Base-by-base conservation (phyloP, 2,329 filamentous ascomycete genomes). In the Exophiala phaeomuriformis region DNA sequence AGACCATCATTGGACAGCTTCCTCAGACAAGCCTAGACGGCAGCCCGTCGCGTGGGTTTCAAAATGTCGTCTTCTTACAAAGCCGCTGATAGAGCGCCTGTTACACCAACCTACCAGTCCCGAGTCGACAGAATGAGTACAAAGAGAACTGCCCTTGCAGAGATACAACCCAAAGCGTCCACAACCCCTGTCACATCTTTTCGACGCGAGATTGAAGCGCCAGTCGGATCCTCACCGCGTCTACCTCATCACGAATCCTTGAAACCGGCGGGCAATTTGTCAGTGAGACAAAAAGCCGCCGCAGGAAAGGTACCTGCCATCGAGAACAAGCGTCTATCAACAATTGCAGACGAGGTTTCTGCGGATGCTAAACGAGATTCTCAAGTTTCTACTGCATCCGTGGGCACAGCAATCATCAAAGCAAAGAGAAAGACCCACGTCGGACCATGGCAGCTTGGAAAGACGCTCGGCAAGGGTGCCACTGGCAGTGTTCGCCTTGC, bases 371-470 rank as follows among this genome's bases (percentile, higher is more conserved):
- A 81, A 27, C 67, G 73, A 9, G 71, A 74, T 56, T 75, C 56
- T 8, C 55, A 54, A 39, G 47, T 51, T 10, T 57, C 57, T 5
- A 55, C 58, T 4, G 48, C 58, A 3, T 58, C 59, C 27, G 49
- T 48, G 32, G 43, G 33, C 46, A 52, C 51, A 8, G 48, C 19
- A 4, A 78, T 77, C 2, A 72, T 75, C 46, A 78, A 75, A 3
- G 77, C 65, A 30, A 76, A 75, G 49, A 72, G 77, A 43, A 83
- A 83, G 71, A 88, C 85, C 7, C 85, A 89, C 64, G 88, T 98
- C 64, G 93, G 93, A 0, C 91, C 91, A 61, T 98, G 93, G 93
- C 84, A 91, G 61, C 74, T 98, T 2, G 93, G 93, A 4, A 89
- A 82, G 67, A 95, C 88, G 0, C 77, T 98, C 30, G 93, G 93